Evolutionary conservation across 306 rosid species (phyloP).

Genomic region (Mimosa pudica): DNA sequence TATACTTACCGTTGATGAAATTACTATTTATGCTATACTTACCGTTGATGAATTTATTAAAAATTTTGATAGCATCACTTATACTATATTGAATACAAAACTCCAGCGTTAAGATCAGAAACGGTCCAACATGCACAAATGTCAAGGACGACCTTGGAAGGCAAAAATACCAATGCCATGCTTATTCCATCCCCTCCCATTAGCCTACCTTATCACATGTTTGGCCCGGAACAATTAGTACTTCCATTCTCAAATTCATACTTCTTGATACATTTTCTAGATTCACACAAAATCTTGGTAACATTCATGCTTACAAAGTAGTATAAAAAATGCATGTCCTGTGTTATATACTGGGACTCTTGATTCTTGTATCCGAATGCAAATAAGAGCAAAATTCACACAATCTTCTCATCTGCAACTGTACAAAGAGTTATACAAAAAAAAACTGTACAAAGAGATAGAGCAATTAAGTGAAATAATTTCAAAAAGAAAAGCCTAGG

Average conservation of each 20-base stretch:
- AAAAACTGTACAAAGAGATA: constrained; percentile 10
- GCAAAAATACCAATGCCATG: background rate
- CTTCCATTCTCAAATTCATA: constrained; percentile 11
- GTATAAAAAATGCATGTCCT: constrained; percentile 10
- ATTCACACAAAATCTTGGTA: background rate
- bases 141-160: background rate
- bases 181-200: background rate
- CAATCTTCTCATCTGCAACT: constrained; percentile 21
- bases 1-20: no score
- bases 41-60: no score
- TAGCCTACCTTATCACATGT: background rate
- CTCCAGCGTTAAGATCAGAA: background rate
- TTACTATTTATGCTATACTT: no score
- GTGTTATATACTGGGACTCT: constrained; percentile 14
- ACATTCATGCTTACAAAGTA: background rate
- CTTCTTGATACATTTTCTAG: background rate
- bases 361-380: constrained; percentile 3
- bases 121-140: background rate
- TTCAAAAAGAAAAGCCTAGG: background rate
- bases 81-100: background rate
- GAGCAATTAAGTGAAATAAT: background rate
- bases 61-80: no score
- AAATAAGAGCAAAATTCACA: constrained; percentile 13
- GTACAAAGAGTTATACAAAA: background rate
- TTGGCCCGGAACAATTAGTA: background rate